Base-by-base conservation (phyloP, 495 filamentous ascomycete genomes). In the Penicillium turbatum region DNA sequence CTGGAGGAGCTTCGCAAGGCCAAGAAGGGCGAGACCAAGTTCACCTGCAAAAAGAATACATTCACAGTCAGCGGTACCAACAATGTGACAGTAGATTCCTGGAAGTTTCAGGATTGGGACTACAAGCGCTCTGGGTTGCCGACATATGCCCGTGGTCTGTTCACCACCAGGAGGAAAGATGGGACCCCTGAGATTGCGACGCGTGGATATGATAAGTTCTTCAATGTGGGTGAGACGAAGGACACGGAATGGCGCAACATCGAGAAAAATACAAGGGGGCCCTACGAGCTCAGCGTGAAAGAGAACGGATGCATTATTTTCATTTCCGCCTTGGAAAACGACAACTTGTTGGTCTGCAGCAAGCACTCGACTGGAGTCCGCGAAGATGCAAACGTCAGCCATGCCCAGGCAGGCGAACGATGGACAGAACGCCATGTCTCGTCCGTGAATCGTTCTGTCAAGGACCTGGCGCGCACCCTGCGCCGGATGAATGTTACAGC, bases 271-370 rank as follows among this genome's bases (percentile, higher is more conserved):
- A 97, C 93, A 1, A 74, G 82, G 55, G 92, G 89, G 1, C 95
- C 93, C 0, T 98, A 97, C 60, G 95, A 98, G 72, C 77, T 97
- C 24, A 96, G 89, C 48, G 79, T 97, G 54, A 98, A 98, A 71
- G 93, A 98, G 68, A 98, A 98, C 66, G 93, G 93, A 8, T 98
- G 93, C 63, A 98, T 98, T 69, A 97, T 98, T 40, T 98, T 98
- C 74, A 88, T 97, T 40, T 87, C 89, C 21, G 93, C 90, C 8
- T 76, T 98, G 21, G 86, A 93, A 59, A 91, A 95, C 59, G 92
- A 79, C 38, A 87, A 86, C 1, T 73, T 98, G 21, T 75, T 98
- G 6, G 91, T 97, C 15, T 97, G 92, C 79, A 97, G 92, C 77
- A 98, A 98, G 65, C 95, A 98, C 71, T 97, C 93, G 8, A 96